Conservation (phyloP, 139 green algal genomes). For the Ulvella scutata region DNA sequence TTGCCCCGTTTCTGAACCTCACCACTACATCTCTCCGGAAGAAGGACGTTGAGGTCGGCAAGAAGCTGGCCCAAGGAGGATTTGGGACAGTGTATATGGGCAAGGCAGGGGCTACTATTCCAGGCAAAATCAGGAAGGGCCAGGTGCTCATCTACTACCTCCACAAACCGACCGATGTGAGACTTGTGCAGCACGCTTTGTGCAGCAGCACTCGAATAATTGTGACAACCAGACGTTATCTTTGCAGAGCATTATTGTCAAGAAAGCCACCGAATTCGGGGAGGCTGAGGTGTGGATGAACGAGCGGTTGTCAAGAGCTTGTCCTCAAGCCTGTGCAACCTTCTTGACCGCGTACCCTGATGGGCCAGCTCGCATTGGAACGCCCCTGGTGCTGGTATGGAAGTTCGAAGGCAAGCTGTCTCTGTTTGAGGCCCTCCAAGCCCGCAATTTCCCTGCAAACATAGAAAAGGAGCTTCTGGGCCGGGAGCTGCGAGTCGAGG, state of each 20-base stretch:
- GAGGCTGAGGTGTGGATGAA: conserved; percentile 99
- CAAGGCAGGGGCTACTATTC: conserved; percentile 12
- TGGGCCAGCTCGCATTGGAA: not conserved
- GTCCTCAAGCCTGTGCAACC: conserved; percentile 35
- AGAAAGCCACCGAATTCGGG: conserved; percentile 89
- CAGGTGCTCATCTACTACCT: not conserved
- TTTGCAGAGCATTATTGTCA: conserved; percentile 21
- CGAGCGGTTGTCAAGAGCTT: conserved; percentile 67
- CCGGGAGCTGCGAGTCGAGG: conserved; percentile 33
- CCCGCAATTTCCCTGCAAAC: conserved; percentile 83
- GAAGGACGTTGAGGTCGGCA: conserved; percentile 64
- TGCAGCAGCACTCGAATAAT: not conserved
- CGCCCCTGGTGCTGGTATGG: conserved; percentile 44
- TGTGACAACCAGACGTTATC: not conserved
- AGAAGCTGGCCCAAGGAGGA: conserved; percentile 69
- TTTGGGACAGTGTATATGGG: conserved; percentile 86
- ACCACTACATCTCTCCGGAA: conserved; percentile 6
- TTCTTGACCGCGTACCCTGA: conserved; percentile 84
- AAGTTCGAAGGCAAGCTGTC: conserved; percentile 62
- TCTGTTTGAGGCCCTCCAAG: conserved; percentile 45
- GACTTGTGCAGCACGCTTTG: not conserved
- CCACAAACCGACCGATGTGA: not conserved
- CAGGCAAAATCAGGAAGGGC: conserved; percentile 60
- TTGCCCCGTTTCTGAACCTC: conserved; percentile 30
- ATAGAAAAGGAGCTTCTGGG: conserved; percentile 65